Percentiles rank a stretch among this genome's conserved stretches.
phyloP scores from a whole-genome alignment of 108 stramenopile species.

The Cylindrotheca fusiformis region DNA sequence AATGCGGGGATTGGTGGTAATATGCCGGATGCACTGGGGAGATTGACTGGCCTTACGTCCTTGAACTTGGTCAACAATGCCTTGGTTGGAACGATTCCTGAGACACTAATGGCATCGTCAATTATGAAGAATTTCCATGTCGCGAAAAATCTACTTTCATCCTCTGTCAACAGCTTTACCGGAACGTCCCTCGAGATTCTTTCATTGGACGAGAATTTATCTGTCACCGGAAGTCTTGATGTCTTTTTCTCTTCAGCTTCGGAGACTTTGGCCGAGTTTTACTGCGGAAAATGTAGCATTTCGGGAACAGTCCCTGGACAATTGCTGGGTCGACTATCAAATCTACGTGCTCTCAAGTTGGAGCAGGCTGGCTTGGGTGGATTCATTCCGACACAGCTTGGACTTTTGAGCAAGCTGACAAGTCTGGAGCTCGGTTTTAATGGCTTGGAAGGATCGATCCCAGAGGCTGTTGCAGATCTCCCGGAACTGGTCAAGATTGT shows the following conservation, averaged over 20 bases:
- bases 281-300: neutral
- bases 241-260: neutral
- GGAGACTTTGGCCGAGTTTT: neutral
- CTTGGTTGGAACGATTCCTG: slow-evolving; percentile 46
- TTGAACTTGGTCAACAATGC: slow-evolving; percentile 46
- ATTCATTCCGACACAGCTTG: slow-evolving; percentile 35
- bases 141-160: neutral
- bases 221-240: neutral
- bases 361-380: neutral
- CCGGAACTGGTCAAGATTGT: slow-evolving; percentile 35
- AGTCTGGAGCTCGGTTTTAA: slow-evolving; percentile 31
- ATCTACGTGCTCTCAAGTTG: neutral
- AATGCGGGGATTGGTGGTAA: slow-evolving; percentile 15
- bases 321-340: neutral
- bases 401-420: slow-evolving; percentile 26
- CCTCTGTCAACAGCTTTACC: neutral
- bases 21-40: slow-evolving; percentile 35
- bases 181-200: neutral
- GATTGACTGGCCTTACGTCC: slow-evolving; percentile 9
- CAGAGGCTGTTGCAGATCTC: slow-evolving; percentile 19
- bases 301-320: neutral
- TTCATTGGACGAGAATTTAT: neutral
- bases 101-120: slow-evolving; percentile 19
- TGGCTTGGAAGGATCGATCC: slow-evolving; percentile 28
- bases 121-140: neutral